Base-by-base conservation (phyloP, 139 green algal species). In the Micromonas pusilla region DNA sequence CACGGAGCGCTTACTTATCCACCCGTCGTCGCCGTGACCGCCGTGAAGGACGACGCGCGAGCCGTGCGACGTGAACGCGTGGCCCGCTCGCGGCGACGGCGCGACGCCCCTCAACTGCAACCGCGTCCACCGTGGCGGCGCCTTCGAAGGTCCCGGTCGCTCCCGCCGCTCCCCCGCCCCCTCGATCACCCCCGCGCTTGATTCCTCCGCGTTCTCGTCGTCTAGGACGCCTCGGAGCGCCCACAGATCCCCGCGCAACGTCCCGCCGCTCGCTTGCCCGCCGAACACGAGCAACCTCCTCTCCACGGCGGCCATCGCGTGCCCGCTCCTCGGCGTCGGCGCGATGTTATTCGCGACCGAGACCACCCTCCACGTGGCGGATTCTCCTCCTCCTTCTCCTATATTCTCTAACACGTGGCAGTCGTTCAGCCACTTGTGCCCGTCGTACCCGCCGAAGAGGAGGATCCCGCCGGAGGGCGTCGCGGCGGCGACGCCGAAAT, bases 401-500 rank as follows among this genome's bases (percentile, higher is more conserved):
- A n/a, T n/a, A n/a, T n/a, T n/a, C n/a, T 36, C 62, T 28, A 72
- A 26, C 28, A 33, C 33, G 26, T 72, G 26, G 2, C 23, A 25
- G 26, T 72, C 65, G 13, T 3, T 33, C 4, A 72, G 28, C 65
- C 65, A 72, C 30, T 39, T 39, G 3, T 72, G 36, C 3, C 65
- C 65, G 33, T 72, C 65, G 30, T 52, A 72, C 28, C 65, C 65
- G 33, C 65, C 65, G 65, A 72, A 72, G 26, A 72, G 32, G 26
- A 72, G n/a, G 26, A 72, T 39, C 28, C 13, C 19, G 19, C 13
- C 65, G 28, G n/a, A 21, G 26, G 3, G 26, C 2, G 23, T 39
- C 13, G 65, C 26, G 3, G 30, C 65, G 28, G 4, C 21, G 28
- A 3, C n/a, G 26, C 26, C 65, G 30, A 72, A 72, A 45, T 72